Conservation (phyloP, 2,329 filamentous ascomycete species). For the Acrocalymma vagum region DNA sequence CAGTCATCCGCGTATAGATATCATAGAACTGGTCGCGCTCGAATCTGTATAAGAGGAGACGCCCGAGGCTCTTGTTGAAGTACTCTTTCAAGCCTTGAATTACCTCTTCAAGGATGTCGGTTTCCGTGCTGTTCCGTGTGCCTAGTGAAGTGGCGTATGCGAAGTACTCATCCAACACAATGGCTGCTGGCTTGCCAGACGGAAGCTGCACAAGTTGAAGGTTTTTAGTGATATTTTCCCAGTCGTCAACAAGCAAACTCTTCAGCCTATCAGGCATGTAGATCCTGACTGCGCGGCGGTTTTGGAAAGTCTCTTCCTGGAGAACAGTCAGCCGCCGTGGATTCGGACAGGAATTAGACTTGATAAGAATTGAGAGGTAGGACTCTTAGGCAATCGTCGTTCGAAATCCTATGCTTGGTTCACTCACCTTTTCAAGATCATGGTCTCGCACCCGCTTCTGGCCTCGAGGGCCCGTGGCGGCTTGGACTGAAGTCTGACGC, state of each 20-base stretch:
- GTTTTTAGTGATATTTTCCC: conserved; percentile 98
- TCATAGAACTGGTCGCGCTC: conserved; percentile 89
- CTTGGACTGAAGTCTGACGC: conserved; percentile 68
- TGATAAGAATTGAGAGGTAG: no score
- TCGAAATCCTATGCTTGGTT: background rate
- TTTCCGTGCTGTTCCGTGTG: conserved; percentile 69
- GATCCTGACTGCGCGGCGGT: conserved; percentile 84
- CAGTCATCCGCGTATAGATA: conserved; percentile 75
- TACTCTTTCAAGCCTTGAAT: conserved; percentile 88
- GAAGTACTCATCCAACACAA: conserved; percentile 85
- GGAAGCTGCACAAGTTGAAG: conserved; percentile 88
- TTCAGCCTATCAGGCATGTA: conserved; percentile 90
- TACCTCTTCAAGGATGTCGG: conserved; percentile 90
- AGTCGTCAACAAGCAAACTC: conserved; percentile 93
- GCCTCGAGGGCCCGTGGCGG: conserved; percentile 67
- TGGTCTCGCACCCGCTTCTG: conserved; percentile 80
- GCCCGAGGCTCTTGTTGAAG: conserved; percentile 88
- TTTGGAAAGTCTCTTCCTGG: conserved; percentile 89
- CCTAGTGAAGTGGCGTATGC: conserved; percentile 71
- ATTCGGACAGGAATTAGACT: background rate
- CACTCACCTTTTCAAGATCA: conserved; percentile 78
- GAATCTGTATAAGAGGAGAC: conserved; percentile 91
- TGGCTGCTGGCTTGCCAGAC: conserved; percentile 75
- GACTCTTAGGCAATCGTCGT: background rate
- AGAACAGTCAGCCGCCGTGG: conserved; percentile 11